Conservation (phyloP, 805 yeast genomes). For the Cyberlindnera amylophila region DNA sequence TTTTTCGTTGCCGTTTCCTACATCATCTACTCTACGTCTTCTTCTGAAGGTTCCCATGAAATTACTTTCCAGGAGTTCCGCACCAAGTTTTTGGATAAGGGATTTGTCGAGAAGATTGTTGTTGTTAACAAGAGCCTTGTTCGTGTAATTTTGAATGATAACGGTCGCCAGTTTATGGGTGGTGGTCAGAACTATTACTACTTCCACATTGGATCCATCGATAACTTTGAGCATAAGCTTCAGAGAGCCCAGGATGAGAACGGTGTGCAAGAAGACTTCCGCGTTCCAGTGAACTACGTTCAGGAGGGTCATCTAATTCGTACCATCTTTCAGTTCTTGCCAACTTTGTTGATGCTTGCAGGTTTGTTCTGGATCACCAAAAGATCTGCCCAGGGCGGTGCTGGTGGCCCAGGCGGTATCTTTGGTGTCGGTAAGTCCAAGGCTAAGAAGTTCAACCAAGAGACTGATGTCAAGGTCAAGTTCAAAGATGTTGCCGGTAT, state of each 20-base stretch:
- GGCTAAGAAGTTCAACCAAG: slow-evolving; percentile 88
- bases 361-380: slow-evolving; percentile 82
- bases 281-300: slow-evolving; percentile 78
- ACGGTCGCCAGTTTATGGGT: slow-evolving; percentile 47
- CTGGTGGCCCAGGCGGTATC: slow-evolving; percentile 62
- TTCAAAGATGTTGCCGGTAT: slow-evolving; percentile 97
- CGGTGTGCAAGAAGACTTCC: slow-evolving; percentile 54
- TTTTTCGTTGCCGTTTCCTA: slow-evolving; percentile 31
- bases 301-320: slow-evolving; percentile 66
- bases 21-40: slow-evolving; percentile 28
- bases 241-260: slow-evolving; percentile 71
- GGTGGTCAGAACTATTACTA: slow-evolving; percentile 37
- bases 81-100: slow-evolving; percentile 66
- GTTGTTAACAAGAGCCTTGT: slow-evolving; percentile 79
- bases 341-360: slow-evolving; percentile 85
- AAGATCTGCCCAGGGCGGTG: slow-evolving; percentile 45
- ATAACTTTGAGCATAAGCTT: slow-evolving; percentile 77
- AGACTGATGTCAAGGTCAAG: slow-evolving; percentile 81
- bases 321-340: slow-evolving; percentile 68
- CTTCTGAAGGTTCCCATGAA: slow-evolving; percentile 41
- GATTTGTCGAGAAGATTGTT: slow-evolving; percentile 65
- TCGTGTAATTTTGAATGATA: slow-evolving; percentile 61
- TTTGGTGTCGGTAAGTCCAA: slow-evolving; percentile 91
- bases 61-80: slow-evolving; percentile 92
- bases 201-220: slow-evolving; percentile 87